Percentiles rank a stretch among this genome's conserved stretches.
phyloP scores from a whole-genome alignment of 1,139 yeast species.

The Hansenula lynferdii region DNA sequence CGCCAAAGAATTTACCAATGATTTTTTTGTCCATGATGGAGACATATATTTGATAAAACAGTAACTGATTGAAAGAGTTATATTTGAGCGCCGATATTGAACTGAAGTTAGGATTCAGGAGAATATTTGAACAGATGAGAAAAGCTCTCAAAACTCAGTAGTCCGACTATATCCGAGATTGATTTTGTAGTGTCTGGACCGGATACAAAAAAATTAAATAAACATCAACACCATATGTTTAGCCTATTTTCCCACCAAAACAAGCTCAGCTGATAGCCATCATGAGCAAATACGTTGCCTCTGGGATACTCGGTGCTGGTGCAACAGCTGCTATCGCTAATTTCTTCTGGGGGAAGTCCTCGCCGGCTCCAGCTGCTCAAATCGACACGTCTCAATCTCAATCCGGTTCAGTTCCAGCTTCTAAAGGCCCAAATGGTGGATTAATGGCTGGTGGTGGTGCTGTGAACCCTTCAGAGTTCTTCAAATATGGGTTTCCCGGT shows the following conservation, averaged over 20 bases:
- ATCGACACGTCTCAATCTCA: conserved; percentile 2
- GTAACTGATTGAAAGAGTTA: too few relatives aligned
- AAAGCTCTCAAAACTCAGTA: too few relatives aligned
- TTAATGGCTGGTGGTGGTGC: neutral
- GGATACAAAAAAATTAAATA: too few relatives aligned
- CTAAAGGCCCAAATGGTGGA: neutral
- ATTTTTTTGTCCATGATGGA: too few relatives aligned
- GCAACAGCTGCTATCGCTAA: conserved; percentile 18
- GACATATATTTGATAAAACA: too few relatives aligned
- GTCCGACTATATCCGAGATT: too few relatives aligned
- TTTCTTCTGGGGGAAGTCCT: conserved; percentile 21
- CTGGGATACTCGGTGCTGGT: conserved; percentile 18
- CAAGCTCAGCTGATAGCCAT: neutral
- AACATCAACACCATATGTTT: neutral
- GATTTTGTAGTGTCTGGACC: too few relatives aligned
- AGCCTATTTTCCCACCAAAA: neutral
- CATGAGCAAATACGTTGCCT: conserved; percentile 17
- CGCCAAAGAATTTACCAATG: too few relatives aligned
- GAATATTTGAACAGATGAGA: too few relatives aligned
- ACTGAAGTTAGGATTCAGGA: too few relatives aligned
- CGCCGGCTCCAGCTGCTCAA: conserved; percentile 3
- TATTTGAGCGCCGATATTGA: too few relatives aligned
- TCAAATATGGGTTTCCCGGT: conserved; percentile 91
- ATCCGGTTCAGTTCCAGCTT: neutral
- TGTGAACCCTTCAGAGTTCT: conserved; percentile 70